Percentiles rank a stretch among this genome's conserved stretches.
Evolutionary conservation across 345 rosid genomes (phyloP).

Genomic region (Linum usitatissimum): DNA sequence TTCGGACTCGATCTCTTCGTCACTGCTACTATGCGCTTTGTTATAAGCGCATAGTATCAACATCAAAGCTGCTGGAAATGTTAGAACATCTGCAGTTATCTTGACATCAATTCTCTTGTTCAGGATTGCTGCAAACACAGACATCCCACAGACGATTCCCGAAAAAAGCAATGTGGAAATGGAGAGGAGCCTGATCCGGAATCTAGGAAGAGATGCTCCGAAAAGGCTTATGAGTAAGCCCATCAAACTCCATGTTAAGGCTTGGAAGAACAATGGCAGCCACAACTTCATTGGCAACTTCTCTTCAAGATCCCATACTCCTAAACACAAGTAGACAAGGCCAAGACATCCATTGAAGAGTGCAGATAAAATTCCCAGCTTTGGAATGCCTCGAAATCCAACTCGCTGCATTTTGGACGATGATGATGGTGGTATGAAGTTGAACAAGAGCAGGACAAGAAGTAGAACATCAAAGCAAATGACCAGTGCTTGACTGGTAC

Average conservation of each 20-base stretch:
- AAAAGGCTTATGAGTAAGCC: conserved; percentile 37
- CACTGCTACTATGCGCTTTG: conserved; percentile 22
- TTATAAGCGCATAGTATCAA: conserved; percentile 45
- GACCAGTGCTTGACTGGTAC: conserved; percentile 38
- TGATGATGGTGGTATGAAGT: conserved; percentile 32
- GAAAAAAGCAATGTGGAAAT: conserved; percentile 44
- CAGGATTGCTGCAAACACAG: conserved; percentile 30
- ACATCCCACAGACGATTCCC: conserved; percentile 29
- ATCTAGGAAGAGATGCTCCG: conserved; percentile 25
- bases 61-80: conserved; percentile 48
- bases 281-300: conserved; percentile 40
- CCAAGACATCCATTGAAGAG: conserved; percentile 54
- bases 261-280: conserved; percentile 45
- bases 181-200: conserved; percentile 35
- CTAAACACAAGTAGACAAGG: conserved; percentile 38
- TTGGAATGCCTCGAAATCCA: conserved; percentile 21
- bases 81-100: conserved; percentile 37
- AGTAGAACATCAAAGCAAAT: conserved; percentile 44
- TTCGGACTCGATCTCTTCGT: conserved; percentile 20
- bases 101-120: conserved; percentile 16
- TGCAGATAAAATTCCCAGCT: conserved; percentile 38
- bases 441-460: conserved; percentile 34
- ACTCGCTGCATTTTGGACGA: conserved; percentile 15
- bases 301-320: conserved; percentile 52
- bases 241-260: conserved; percentile 52